Conservation (phyloP, 306 rosid genomes). For the Sindora glabra region DNA sequence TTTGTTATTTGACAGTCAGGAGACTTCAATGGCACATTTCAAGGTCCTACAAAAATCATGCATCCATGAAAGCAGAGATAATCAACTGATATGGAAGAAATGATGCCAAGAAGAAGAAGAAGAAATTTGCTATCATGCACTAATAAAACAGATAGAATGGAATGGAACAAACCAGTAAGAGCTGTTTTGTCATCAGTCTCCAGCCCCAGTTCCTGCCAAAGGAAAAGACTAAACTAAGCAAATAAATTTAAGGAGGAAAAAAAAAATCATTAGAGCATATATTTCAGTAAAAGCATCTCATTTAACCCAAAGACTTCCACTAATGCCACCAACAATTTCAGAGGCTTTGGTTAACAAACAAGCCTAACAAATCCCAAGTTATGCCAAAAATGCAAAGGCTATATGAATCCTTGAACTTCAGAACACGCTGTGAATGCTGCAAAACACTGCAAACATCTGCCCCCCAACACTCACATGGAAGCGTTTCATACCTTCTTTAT, state of each 20-base stretch:
- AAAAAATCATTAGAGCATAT: background rate
- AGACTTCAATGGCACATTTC: slow-evolving; percentile 1
- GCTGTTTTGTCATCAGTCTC: slow-evolving; percentile 99
- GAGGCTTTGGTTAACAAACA: background rate
- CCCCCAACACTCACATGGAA: background rate
- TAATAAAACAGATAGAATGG: background rate
- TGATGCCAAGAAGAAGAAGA: background rate
- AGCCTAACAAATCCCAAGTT: slow-evolving; percentile 3
- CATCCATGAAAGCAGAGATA: background rate
- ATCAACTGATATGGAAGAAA: background rate
- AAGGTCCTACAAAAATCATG: background rate
- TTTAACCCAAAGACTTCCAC: background rate
- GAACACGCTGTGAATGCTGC: no score
- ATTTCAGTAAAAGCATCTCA: slow-evolving; percentile 3
- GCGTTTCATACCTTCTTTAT: slow-evolving; percentile 68
- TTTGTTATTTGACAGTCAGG: background rate
- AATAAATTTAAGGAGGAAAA: slow-evolving; percentile 6
- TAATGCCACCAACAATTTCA: slow-evolving; percentile 15
- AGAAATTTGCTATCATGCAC: background rate
- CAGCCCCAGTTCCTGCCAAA: slow-evolving; percentile 83
- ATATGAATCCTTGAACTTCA: no score
- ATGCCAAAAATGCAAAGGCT: background rate
- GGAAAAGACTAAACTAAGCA: slow-evolving; percentile 12
- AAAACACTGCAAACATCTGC: background rate
- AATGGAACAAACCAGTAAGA: slow-evolving; percentile 74